A percentile compares a stretch with the other conserved stretches of the same genome.
These are phyloP conservation scores for Penicillium paxilli DNA, from an alignment of 495 filamentous ascomycete species.

Conservation along the genomic window DNA sequence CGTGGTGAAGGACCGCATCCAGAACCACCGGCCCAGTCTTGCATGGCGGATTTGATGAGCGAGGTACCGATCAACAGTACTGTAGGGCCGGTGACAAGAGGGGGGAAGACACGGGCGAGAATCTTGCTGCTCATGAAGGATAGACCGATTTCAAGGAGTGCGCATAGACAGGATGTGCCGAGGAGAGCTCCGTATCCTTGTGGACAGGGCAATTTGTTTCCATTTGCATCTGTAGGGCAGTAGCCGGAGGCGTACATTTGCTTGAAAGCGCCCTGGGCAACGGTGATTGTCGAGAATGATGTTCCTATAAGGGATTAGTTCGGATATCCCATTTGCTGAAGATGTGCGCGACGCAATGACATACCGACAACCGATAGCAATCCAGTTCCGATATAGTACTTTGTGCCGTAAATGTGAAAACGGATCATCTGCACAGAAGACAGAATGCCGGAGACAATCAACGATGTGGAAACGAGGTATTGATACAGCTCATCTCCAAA, in stretches of 20 bases:
- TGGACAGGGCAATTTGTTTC: slow-evolving; percentile 74
- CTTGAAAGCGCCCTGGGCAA: slow-evolving; percentile 70
- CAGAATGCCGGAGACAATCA: slow-evolving; percentile 83
- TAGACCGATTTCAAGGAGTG: slow-evolving; percentile 43
- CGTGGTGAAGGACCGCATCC: slow-evolving; percentile 58
- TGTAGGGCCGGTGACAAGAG: slow-evolving; percentile 83
- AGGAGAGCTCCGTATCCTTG: slow-evolving; percentile 82
- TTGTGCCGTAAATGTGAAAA: slow-evolving; percentile 77
- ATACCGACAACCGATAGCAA: slow-evolving; percentile 89
- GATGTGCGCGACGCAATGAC: too few relatives aligned
- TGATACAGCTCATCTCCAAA: slow-evolving; percentile 59
- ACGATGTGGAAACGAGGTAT: slow-evolving; percentile 86
- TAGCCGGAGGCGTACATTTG: slow-evolving; percentile 87
- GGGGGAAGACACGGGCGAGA: slow-evolving; percentile 80
- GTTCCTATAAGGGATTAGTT: slow-evolving; percentile 20
- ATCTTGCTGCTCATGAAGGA: slow-evolving; percentile 60
- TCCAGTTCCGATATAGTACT: slow-evolving; percentile 86
- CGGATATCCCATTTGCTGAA: too few relatives aligned
- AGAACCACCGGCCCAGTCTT: slow-evolving; percentile 82
- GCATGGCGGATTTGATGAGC: slow-evolving; percentile 74
- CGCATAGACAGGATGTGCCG: slow-evolving; percentile 65
- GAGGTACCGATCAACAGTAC: slow-evolving; percentile 76
- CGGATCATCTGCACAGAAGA: slow-evolving; percentile 81
- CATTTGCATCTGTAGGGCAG: slow-evolving; percentile 64
- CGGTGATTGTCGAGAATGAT: slow-evolving; percentile 84